phyloP scores from a whole-genome alignment of 1,284 basidiomycete genomes.

The Trichosporon sp. region DNA sequence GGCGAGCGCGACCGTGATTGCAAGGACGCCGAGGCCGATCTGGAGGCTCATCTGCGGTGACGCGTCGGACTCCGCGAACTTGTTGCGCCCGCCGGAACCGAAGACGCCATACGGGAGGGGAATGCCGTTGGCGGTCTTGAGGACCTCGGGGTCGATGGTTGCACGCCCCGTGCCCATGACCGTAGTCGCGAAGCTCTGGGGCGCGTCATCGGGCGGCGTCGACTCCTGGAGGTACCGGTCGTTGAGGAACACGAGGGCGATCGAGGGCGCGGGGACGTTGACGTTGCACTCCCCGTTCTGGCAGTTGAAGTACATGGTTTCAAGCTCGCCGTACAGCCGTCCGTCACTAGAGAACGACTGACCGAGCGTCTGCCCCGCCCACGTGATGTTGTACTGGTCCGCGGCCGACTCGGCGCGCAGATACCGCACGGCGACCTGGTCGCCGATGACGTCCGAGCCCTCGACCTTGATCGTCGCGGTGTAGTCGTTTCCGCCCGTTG shows the following conservation, averaged over 20 bases:
- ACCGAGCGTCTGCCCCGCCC: constrained; percentile 68
- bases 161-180: constrained; percentile 38
- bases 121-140: constrained; percentile 48
- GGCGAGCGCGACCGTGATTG: not conserved
- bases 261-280: constrained; percentile 64
- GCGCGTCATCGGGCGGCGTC: constrained; percentile 40
- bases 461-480: constrained; percentile 34
- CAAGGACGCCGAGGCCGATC: constrained; percentile 2
- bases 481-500: constrained; percentile 50
- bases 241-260: constrained; percentile 68
- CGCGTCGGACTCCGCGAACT: not conserved
- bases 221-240: constrained; percentile 51
- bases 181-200: constrained; percentile 58
- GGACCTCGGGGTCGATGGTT: constrained; percentile 38
- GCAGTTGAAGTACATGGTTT: constrained; percentile 58
- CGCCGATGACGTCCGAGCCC: not conserved
- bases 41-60: not conserved
- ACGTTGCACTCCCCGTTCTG: constrained; percentile 58
- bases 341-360: constrained; percentile 62
- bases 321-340: constrained; percentile 55
- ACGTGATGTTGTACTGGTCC: constrained; percentile 66
- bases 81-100: not conserved
- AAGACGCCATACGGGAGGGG: constrained; percentile 5
- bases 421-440: constrained; percentile 42
- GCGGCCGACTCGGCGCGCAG: constrained; percentile 53